Percentiles rank a stretch among this genome's conserved stretches.
phyloP scores from a whole-genome alignment of 345 rosid species.

The Diplotaxis tenuifolia region DNA sequence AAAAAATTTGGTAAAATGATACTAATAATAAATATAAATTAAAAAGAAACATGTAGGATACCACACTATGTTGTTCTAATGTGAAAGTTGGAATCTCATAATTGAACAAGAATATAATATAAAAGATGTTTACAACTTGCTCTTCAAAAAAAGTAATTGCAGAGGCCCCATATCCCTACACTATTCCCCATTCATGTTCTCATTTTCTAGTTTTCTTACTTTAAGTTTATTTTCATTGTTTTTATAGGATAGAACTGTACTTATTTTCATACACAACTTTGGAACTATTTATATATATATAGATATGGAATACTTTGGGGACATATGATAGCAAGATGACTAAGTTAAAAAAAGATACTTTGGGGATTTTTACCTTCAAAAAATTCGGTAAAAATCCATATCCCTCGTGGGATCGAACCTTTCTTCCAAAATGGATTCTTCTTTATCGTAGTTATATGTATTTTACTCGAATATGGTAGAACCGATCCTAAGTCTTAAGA shows the following conservation, averaged over 20 bases:
- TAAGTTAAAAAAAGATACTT: no score
- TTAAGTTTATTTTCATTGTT: constrained; percentile 6
- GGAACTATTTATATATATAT: not conserved
- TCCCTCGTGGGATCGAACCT: constrained; percentile 7
- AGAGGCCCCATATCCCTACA: constrained; percentile 34
- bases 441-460: constrained; percentile 5
- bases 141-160: constrained; percentile 31
- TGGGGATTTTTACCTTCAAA: constrained; percentile 11
- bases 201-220: constrained; percentile 15
- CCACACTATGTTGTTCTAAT: constrained; percentile 37
- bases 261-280: constrained; percentile 17
- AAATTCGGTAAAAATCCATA: constrained; percentile 21
- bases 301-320: not conserved
- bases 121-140: constrained; percentile 35
- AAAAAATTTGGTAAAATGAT: not conserved
- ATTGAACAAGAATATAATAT: constrained; percentile 33
- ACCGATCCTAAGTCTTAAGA: constrained; percentile 4
- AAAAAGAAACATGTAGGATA: constrained; percentile 12
- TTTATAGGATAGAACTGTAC: constrained; percentile 12
- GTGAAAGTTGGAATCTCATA: constrained; percentile 41
- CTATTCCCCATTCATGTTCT: constrained; percentile 36
- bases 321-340: constrained; percentile 28
- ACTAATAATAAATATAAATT: not conserved
- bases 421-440: constrained; percentile 17
- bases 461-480: not conserved